Base-by-base conservation (phyloP, 257 asterid genomes). In the Dorcoceras hygrometricum region DNA sequence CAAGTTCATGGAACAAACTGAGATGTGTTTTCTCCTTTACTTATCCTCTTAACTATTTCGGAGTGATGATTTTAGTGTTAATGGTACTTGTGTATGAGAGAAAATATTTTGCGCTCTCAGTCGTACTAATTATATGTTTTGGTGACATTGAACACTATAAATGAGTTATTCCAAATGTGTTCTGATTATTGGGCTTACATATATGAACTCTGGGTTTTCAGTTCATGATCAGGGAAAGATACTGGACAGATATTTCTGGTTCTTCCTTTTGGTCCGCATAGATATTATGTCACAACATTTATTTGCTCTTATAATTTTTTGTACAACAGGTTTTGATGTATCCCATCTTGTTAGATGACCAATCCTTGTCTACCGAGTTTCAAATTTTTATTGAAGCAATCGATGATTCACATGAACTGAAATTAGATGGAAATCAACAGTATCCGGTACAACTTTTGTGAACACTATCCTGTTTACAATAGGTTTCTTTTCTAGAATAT, bases 341-440 rank as follows among this genome's bases (percentile, higher is more conserved):
- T 77, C 99, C 99, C 36, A 63, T 75, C 75, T 77, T 93, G 81
- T 80, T 93, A 84, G 97, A 93, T 74, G 97, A 93, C 75, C 87
- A 77, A 70, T 74, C 66, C 10, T 79, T 90, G 86, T 85, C 87
- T 55, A 67, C 62, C 61, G 95, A 88, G 82, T 93, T 93, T 76
- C 89, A 90, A 81, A 77, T 43, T 48, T 90, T 93, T 75, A 80
- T 93, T 72, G 97, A 93, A 82, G 95, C 95, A 65, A 68, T 93
- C 66, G 99, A 93, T 77, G 75, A 83, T 80, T 77, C 84, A 80
- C 97, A 90, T 75, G 99, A 93, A 77, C 75, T 93, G 77, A 78
- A 94, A 61, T 71, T 93, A 70, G 95, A 84, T 73, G 97, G 96
- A 70, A 87, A 85, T 66, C 97, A 90, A 77, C 97, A 85, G 67